phyloP scores from a whole-genome alignment of 768 basidiomycete genomes.

The Galerina sulciceps region DNA sequence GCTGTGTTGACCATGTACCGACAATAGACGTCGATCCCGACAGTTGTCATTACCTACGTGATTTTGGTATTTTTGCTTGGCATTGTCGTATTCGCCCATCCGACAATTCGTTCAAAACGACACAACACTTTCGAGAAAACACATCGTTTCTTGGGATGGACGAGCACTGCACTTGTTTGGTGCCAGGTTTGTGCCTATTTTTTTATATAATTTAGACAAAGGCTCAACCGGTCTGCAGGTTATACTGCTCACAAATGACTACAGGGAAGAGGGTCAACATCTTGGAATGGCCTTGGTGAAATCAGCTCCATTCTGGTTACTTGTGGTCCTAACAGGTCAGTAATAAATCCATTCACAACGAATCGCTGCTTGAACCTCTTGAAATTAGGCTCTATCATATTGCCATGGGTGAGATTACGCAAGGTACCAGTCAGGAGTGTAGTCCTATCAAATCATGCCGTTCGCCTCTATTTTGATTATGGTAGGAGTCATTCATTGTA shows the following conservation, averaged over 20 bases:
- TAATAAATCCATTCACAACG: background rate
- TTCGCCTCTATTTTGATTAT: slow-evolving; percentile 64
- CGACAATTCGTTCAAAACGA: slow-evolving; percentile 45
- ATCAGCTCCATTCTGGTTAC: slow-evolving; percentile 59
- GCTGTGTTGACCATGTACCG: background rate
- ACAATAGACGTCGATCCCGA: slow-evolving; percentile 46
- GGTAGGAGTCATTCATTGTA: slow-evolving; percentile 33
- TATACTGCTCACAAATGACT: slow-evolving; percentile 57
- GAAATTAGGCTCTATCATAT: slow-evolving; percentile 47
- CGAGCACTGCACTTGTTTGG: slow-evolving; percentile 56
- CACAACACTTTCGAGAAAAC: slow-evolving; percentile 59
- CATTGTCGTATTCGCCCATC: slow-evolving; percentile 57
- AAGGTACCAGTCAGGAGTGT: slow-evolving; percentile 57
- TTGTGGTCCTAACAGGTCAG: slow-evolving; percentile 51
- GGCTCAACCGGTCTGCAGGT: slow-evolving; percentile 33
- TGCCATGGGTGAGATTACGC: slow-evolving; percentile 64
- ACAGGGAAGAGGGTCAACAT: slow-evolving; percentile 37
- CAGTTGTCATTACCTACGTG: slow-evolving; percentile 53
- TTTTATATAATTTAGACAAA: background rate
- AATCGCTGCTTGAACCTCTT: background rate
- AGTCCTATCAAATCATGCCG: slow-evolving; percentile 59
- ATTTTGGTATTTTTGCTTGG: slow-evolving; percentile 51
- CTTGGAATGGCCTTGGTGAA: slow-evolving; percentile 48
- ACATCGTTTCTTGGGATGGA: slow-evolving; percentile 65
- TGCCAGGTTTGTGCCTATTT: slow-evolving; percentile 42